Conservation (phyloP, 2,329 filamentous ascomycete genomes). For the Alternaria incomplexa region DNA sequence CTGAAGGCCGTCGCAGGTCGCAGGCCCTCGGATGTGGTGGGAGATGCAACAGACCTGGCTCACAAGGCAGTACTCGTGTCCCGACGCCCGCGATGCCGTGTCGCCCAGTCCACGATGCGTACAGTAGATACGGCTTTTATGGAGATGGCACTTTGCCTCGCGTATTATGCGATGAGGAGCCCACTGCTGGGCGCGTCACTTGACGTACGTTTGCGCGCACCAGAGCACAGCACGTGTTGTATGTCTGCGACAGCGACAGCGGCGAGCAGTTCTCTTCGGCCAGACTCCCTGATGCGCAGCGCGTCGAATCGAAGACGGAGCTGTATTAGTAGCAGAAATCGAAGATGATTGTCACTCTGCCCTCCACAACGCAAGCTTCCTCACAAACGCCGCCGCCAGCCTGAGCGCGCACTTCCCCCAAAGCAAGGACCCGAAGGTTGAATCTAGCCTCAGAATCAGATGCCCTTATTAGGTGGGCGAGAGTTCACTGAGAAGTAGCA, state of each 20-base stretch:
- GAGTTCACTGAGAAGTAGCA: constrained; percentile 47
- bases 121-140: constrained; percentile 33
- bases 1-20: constrained; percentile 24
- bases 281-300: constrained; percentile 30
- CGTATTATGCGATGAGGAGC: constrained; percentile 41
- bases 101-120: constrained; percentile 36
- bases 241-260: constrained; percentile 7
- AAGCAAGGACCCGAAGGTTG: constrained; percentile 38
- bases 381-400: constrained; percentile 40
- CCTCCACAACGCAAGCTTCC: constrained; percentile 32
- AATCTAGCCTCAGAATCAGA: constrained; percentile 46
- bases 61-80: constrained; percentile 32
- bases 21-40: constrained; percentile 18
- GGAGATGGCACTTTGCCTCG: constrained; percentile 39
- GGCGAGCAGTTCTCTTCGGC: constrained; percentile 22
- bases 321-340: constrained; percentile 45
- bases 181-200: constrained; percentile 47
- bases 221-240: constrained; percentile 38
- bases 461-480: constrained; percentile 49
- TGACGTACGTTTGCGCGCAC: constrained; percentile 45
- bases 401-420: constrained; percentile 40
- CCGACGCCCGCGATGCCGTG: constrained; percentile 35
- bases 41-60: constrained; percentile 22
- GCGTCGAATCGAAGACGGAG: constrained; percentile 30
- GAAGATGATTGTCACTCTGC: constrained; percentile 41